A percentile compares a stretch with the other conserved stretches of the same genome.
Evolutionary conservation across 805 yeast species (phyloP).

Genomic region (Teunomyces tritomae): DNA sequence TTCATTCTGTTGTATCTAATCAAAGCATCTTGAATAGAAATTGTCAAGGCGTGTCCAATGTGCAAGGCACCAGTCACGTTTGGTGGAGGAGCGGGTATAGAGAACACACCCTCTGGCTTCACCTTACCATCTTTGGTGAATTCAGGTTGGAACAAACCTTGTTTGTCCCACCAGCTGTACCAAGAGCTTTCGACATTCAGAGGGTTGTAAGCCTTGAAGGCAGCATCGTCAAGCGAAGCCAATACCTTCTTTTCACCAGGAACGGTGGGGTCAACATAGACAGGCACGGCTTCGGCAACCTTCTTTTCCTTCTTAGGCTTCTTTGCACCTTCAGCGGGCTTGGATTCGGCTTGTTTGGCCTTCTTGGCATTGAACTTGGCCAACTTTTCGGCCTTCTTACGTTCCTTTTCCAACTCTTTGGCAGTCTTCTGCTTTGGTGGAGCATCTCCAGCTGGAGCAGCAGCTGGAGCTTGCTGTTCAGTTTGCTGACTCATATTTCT

Average conservation of each 20-base stretch:
- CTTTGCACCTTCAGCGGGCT: slow-evolving; percentile 42
- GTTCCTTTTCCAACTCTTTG: slow-evolving; percentile 81
- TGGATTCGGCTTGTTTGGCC: slow-evolving; percentile 52
- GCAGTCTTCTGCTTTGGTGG: slow-evolving; percentile 57
- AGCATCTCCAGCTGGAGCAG: slow-evolving; percentile 10
- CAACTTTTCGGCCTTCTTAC: slow-evolving; percentile 82
- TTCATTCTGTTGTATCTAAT: slow-evolving; percentile 95
- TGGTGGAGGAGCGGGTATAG: slow-evolving; percentile 99
- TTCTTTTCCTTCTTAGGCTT: slow-evolving; percentile 71
- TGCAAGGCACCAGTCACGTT: slow-evolving; percentile 98
- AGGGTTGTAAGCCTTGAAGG: slow-evolving; percentile 92
- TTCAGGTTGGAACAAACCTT: slow-evolving; percentile 87
- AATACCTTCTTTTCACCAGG: slow-evolving; percentile 90
- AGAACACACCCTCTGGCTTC: slow-evolving; percentile 80
- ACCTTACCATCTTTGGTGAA: slow-evolving; percentile 68
- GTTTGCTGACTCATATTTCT: slow-evolving; percentile 10
- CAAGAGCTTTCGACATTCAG: slow-evolving; percentile 92
- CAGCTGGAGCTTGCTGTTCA: slow-evolving; percentile 3
- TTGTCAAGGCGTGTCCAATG: slow-evolving; percentile 97
- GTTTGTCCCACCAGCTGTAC: slow-evolving; percentile 95
- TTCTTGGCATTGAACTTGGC: slow-evolving; percentile 86
- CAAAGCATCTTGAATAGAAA: slow-evolving; percentile 89
- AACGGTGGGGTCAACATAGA: slow-evolving; percentile 76
- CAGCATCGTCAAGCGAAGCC: slow-evolving; percentile 84
- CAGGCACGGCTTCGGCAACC: slow-evolving; percentile 73